Base-by-base conservation (phyloP, 495 filamentous ascomycete species). In the Penicillium herquei region DNA sequence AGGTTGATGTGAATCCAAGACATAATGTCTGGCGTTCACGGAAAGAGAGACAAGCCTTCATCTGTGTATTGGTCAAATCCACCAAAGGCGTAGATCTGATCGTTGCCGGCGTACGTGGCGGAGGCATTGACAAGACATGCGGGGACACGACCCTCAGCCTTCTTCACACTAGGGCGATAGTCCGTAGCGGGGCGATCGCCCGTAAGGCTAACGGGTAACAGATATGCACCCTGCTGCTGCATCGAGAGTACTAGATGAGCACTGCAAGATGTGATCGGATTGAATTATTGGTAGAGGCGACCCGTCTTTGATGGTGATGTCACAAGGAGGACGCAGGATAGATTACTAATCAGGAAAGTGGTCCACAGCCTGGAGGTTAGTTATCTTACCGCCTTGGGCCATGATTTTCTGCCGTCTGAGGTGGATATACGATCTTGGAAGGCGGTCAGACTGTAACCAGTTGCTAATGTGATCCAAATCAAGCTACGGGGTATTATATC, bases 11-110 rank as follows among this genome's bases (percentile, higher is more conserved):
- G 2, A 8, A 32, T 31, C 21, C 21, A 11, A 7, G 7, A 17
- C 13, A 16, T 2, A 32, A 11, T 16, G 7, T 41, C 17, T 14
- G 13, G 18, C 0, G 7, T 10, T 11, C 11, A 14, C 7, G 10
- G 30, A 34, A 21, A 18, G 18, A 35, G 45, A 14, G 39, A 17
- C 50, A 7, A 49, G 86, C 86, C 86, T 80, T 98, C 94, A 70
- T 98, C 94, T 8, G 94, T 98, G 66, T 94, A 98, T 68, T 96
- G 92, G 66, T 98, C 94, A 62, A 98, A 98, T n/a, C 94, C 94
- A 11, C 94, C 94, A 74, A 98, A 98, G 26, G 92, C 94, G 73
- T 96, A 97, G 61, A 98, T 97, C 67, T 89, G 84, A 73, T 96
- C 92, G 70, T 96, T 90, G 43, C 91, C 90, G 65, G 92, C 96